Evolutionary conservation across 1,139 yeast species (phyloP), one percentile per base, ranked within the genome.

Genomic region (Entelexis paramagnoliae): DNA sequence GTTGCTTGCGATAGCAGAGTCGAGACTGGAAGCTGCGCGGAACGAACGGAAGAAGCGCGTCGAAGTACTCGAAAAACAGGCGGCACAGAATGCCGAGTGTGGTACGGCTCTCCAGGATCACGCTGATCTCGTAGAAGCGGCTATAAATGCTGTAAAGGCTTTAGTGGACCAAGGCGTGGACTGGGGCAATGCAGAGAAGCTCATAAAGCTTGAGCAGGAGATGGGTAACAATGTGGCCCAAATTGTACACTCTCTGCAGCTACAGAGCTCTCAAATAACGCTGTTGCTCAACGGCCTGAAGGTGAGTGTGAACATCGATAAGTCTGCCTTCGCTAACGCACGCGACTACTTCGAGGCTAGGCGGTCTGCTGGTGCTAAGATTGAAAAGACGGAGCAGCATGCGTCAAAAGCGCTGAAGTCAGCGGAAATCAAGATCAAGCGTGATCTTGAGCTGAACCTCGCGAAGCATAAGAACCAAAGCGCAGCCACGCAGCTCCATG

Each of bases 301-400:
- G 9, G 84, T 86, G 3, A 74, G 78, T 59, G 79, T 89, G 45
- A 91, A 87, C 60, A 69, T 89, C 3, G 65, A 74, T 0, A 69
- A 81, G 14, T 81, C 95, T 0, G 89, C 96, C 0, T 88, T 78
- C 71, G 96, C 96, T 1, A 91, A 91, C 67, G 93, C 97, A 0
- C 77, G 94, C n/a, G 70, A 75, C 30, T 91, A 87, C 63, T 91
- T 87, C 66, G 88, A 83, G 45, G 77, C 81, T 14, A 85, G 84
- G 64, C 85, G 84, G 59, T 70, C 72, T 13, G 95, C 95, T 0
- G 80, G 79, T 50, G 79, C 79, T 36, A 89, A 89, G 64, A 93
- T 86, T 61, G 78, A 73, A 40, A 84, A 84, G 62, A 94, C 95
- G 0, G 87, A 83, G 58, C 77, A 82, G 65, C 84, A 82, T 56